Conservation (phyloP, 257 asterid species). For the Sherardia arvensis region DNA sequence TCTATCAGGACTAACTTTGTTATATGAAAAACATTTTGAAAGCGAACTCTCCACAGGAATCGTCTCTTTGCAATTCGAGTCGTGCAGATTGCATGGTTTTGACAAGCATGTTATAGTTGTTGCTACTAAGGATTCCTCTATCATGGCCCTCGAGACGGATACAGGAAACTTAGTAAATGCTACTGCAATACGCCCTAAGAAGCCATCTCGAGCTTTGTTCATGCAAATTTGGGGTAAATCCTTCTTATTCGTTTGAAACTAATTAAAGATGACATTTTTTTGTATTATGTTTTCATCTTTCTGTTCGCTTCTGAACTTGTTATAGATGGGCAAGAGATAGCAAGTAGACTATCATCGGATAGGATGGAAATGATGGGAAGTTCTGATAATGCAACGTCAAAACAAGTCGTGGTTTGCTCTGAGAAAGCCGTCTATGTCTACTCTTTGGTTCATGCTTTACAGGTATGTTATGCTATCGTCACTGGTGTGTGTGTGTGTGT, state of each 20-base stretch:
- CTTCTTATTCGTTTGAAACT: background rate
- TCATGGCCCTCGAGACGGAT: constrained; percentile 62
- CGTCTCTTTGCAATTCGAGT: constrained; percentile 59
- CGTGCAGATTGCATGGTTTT: constrained; percentile 78
- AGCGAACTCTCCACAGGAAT: constrained; percentile 70
- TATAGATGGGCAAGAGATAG: constrained; percentile 31
- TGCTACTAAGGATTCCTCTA: constrained; percentile 83
- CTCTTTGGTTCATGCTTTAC: constrained; percentile 59
- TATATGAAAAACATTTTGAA: constrained; percentile 62
- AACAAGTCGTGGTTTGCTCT: constrained; percentile 63
- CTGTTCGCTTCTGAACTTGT: constrained; percentile 3
- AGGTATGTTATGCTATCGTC: constrained; percentile 37
- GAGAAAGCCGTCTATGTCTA: constrained; percentile 77
- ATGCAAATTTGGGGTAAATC: constrained; percentile 58
- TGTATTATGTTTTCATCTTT: background rate
- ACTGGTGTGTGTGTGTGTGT: background rate
- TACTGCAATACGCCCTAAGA: constrained; percentile 56
- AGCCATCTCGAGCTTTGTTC: constrained; percentile 69
- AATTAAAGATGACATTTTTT: background rate
- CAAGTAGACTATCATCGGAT: constrained; percentile 29
- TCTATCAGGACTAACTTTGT: constrained; percentile 44
- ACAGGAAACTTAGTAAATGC: constrained; percentile 65
- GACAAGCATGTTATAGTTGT: constrained; percentile 64
- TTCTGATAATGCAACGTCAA: constrained; percentile 29
- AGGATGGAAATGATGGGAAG: constrained; percentile 26